phyloP scores from a whole-genome alignment of 345 rosid species.

The Clausena lansium region DNA sequence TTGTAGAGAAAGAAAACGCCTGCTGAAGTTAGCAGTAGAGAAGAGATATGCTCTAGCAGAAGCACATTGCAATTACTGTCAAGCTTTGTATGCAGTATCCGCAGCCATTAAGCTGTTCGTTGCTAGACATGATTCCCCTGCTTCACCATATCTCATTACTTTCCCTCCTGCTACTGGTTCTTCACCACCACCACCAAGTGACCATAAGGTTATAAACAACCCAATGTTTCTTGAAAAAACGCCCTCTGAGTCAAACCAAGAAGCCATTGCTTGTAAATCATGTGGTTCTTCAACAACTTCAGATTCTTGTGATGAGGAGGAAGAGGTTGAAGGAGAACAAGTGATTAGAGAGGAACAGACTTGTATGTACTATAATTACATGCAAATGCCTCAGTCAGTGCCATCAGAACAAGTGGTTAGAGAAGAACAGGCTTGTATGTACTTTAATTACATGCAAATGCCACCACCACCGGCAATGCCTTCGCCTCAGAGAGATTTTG shows the following conservation, averaged over 20 bases:
- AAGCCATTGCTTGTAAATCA: conserved; percentile 44
- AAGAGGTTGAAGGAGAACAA: conserved; percentile 24
- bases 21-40: conserved; percentile 56
- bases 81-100: conserved; percentile 64
- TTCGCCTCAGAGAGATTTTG: conserved; percentile 55
- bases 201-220: conserved; percentile 36
- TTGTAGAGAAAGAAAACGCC: conserved; percentile 61
- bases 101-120: conserved; percentile 71
- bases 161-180: conserved; percentile 38
- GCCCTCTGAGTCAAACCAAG: conserved; percentile 46
- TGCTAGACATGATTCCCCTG: conserved; percentile 62
- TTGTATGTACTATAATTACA: conserved; percentile 39
- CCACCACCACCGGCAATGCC: conserved; percentile 44
- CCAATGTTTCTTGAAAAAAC: conserved; percentile 57
- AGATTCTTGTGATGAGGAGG: conserved; percentile 30
- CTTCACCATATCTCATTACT: conserved; percentile 68
- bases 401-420: conserved; percentile 28
- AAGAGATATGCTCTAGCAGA: conserved; percentile 62
- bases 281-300: conserved; percentile 35
- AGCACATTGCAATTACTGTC: conserved; percentile 64
- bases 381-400: conserved; percentile 58
- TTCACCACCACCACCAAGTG: conserved; percentile 28
- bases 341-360: conserved; percentile 20
- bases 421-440: conserved; percentile 28
- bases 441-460: conserved; percentile 57